Evolutionary conservation across 495 filamentous ascomycete genomes (phyloP).

Genomic region (Hyaloscypha variabilis): DNA sequence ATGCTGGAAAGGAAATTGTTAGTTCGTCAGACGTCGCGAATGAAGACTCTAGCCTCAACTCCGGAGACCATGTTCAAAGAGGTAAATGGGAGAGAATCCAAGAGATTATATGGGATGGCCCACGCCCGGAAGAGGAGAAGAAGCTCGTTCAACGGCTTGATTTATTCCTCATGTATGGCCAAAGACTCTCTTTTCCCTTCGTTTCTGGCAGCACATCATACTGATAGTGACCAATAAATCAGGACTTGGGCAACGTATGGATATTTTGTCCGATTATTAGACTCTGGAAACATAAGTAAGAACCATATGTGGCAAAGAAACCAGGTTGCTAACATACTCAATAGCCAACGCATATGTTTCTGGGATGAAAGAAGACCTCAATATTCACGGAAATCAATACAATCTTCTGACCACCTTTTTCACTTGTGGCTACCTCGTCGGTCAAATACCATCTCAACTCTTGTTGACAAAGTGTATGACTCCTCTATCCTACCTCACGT

Average conservation of each 20-base stretch:
- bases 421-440: not conserved
- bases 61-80: not conserved
- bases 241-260: not conserved
- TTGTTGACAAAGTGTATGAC: constrained; percentile 3
- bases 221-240: not conserved
- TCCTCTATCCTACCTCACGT: not conserved
- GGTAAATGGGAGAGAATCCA: not conserved
- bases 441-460: not conserved
- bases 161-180: not conserved
- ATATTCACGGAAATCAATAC: constrained; percentile 11
- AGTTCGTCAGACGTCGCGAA: not conserved
- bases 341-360: not conserved
- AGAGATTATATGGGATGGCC: not conserved
- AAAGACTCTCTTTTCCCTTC: too few species aligned
- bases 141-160: not conserved
- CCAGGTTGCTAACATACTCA: not conserved
- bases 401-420: not conserved
- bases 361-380: constrained; percentile 4
- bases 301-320: not conserved
- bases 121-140: not conserved
- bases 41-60: not conserved
- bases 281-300: not conserved
- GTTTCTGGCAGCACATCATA: not conserved
- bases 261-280: not conserved
- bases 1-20: not conserved